These are phyloP conservation scores for Apiotrichum veenhuisii DNA, from an alignment of 1,284 basidiomycete genomes.

Conservation along the genomic window DNA sequence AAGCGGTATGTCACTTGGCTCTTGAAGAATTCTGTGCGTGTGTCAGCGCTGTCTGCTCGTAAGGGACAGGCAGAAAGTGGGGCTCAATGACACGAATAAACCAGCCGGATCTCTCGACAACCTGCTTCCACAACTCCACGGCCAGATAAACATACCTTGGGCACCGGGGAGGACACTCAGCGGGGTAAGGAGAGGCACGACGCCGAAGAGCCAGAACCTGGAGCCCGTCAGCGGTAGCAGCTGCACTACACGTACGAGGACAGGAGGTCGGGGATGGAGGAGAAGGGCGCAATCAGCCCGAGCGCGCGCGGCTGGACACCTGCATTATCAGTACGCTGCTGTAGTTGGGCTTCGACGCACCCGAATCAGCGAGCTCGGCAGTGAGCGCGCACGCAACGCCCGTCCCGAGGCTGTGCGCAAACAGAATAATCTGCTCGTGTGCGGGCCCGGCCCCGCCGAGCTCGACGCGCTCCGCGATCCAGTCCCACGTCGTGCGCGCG, in stretches of 20 bases:
- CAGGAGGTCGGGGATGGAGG: slow-evolving; percentile 37
- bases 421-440: slow-evolving; percentile 39
- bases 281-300: slow-evolving; percentile 44
- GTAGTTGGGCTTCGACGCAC: slow-evolving; percentile 24
- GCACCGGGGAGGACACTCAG: slow-evolving; percentile 25
- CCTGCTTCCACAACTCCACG: background rate
- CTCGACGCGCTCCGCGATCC: slow-evolving; percentile 53
- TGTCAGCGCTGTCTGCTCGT: background rate
- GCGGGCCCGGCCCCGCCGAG: background rate
- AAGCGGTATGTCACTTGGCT: slow-evolving; percentile 28
- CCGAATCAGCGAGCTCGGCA: slow-evolving; percentile 33
- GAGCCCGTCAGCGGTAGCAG: background rate
- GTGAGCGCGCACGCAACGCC: slow-evolving; percentile 62
- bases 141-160: slow-evolving; percentile 17
- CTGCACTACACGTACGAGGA: slow-evolving; percentile 22
- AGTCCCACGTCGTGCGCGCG: slow-evolving; percentile 75
- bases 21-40: slow-evolving; percentile 27
- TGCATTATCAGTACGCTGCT: slow-evolving; percentile 6
- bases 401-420: slow-evolving; percentile 81
- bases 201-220: slow-evolving; percentile 37
- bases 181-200: slow-evolving; percentile 38
- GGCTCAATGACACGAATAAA: too few species aligned
- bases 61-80: too few species aligned
- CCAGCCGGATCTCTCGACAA: too few species aligned
- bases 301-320: slow-evolving; percentile 36